Percentiles rank a stretch among this genome's conserved stretches.
phyloP scores from a whole-genome alignment of 139 green algal genomes.

The Coccomyxa sp. region DNA sequence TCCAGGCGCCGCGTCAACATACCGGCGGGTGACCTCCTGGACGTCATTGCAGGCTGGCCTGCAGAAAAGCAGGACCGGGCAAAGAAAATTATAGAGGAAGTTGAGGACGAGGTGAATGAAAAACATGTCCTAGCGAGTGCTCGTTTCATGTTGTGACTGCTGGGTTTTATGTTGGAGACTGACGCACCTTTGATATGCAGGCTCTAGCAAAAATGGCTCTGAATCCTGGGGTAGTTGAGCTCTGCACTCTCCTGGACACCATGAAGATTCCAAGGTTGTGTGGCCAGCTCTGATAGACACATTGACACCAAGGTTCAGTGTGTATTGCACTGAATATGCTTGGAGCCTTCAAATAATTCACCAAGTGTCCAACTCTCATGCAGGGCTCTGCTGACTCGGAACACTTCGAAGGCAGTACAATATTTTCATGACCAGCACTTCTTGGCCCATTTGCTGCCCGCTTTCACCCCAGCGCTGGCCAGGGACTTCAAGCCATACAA shows the following conservation, averaged over 20 bases:
- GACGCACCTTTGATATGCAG: conserved; percentile 18
- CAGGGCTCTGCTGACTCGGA: conserved; percentile 68
- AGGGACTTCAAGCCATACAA: conserved; percentile 50
- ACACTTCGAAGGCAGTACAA: conserved; percentile 39
- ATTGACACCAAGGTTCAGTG: conserved; percentile 33
- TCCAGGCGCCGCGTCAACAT: conserved; percentile 5
- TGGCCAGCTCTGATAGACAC: not conserved
- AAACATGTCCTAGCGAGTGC: not conserved
- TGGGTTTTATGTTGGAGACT: not conserved
- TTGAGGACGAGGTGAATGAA: conserved; percentile 47
- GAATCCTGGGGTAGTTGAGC: conserved; percentile 69
- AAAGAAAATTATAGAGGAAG: conserved; percentile 36
- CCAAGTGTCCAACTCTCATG: not conserved
- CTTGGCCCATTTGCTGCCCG: not conserved
- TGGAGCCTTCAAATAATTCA: no score
- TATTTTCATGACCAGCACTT: conserved; percentile 59
- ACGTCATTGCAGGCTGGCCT: conserved; percentile 44
- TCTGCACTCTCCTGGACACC: conserved; percentile 54
- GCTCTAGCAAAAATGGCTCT: conserved; percentile 65
- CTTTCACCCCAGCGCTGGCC: conserved; percentile 18
- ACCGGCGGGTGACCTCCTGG: conserved; percentile 47
- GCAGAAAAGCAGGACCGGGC: conserved; percentile 24
- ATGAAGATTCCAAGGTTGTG: not conserved
- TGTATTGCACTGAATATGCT: no score
- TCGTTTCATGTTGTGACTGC: not conserved